Evolutionary conservation across 176 grass and related monocot species (phyloP), one percentile per base, ranked within the genome.

Genomic region (Aegilops sharonensis): DNA sequence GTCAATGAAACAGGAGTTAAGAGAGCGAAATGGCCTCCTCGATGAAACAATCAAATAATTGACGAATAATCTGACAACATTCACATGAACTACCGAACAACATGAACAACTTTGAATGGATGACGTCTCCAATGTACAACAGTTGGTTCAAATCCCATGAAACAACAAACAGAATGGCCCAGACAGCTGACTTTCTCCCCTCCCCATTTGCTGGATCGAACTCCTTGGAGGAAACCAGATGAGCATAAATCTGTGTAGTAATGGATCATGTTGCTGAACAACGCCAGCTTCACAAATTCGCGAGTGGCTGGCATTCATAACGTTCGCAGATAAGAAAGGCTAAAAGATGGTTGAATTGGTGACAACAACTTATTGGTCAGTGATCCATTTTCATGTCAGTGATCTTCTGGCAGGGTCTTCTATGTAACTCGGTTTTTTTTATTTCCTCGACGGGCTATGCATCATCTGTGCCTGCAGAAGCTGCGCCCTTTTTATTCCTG

Each of bases 1-100:
- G 5, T 59, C 54, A 21, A 59, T 59, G 18, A 59, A 83, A 84
- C 34, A 71, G 12, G 29, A 61, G 18, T 47, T 23, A 39, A 80
- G 11, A 72, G 11, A 23, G 65, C 25, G 36, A 62, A 80, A 31
- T 62, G 66, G 52, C 11, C 76, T 62, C 52, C 43, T 86, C 35
- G 80, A 86, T 62, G 65, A 86, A 86, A 72, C 77, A 86, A 86
- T 80, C 17, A 80, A 86, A 80, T 72, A 80, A 79, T 61, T 86
- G 50, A 86, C 11, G 45, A 76, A 48, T 60, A 76, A 62, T 64
- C 63, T 84, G 68, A 63, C 62, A 68, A 45, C 13, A 9, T 56
- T 57, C 35, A 70, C 32, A 80, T 80, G 84, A 80, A 72, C 31
- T 56, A 69, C 75, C 75, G 66, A 78, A 85, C 60, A 85, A 77